These are phyloP conservation scores for Chlorella variabilis DNA, from an alignment of 163 green algal genomes.

Conservation along the genomic window DNA sequence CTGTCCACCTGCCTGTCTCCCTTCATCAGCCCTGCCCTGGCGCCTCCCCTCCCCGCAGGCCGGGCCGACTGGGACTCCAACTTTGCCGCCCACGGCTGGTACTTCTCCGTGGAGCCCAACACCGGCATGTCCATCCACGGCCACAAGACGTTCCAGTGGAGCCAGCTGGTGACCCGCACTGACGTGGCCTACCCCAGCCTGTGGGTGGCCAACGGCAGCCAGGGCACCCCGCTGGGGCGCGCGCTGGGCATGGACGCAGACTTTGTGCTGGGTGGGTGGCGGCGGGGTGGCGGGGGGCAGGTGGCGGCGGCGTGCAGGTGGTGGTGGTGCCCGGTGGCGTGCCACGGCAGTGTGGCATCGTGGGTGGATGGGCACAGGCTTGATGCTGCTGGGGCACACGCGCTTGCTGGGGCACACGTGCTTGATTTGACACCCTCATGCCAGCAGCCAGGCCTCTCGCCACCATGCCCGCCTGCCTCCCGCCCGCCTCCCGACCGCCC, in stretches of 20 bases:
- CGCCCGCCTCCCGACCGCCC: not conserved
- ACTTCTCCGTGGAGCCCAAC: slow-evolving; percentile 45
- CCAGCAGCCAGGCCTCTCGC: no score
- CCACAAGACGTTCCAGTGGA: slow-evolving; percentile 48
- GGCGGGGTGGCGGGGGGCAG: not conserved
- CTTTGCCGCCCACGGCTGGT: slow-evolving; percentile 36
- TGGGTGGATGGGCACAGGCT: no score
- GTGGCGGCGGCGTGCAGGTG: no score
- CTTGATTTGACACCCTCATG: no score
- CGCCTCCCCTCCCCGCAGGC: slow-evolving; percentile 2
- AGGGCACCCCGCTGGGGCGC: not conserved
- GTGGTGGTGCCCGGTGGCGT: no score
- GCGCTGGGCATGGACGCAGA: not conserved
- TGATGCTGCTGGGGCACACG: no score
- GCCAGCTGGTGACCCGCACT: slow-evolving; percentile 42
- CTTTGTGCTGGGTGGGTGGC: slow-evolving; percentile 29
- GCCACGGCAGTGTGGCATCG: no score
- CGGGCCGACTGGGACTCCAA: slow-evolving; percentile 6
- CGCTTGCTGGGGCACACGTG: no score
- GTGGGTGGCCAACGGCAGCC: slow-evolving; percentile 36
- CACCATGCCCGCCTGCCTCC: not conserved
- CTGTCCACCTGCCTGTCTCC: not conserved
- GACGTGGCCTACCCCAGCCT: slow-evolving; percentile 48
- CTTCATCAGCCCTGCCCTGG: not conserved
- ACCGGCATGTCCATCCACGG: slow-evolving; percentile 47